Conservation (phyloP, 208 protist genomes). For the Perkinsela sp. region DNA sequence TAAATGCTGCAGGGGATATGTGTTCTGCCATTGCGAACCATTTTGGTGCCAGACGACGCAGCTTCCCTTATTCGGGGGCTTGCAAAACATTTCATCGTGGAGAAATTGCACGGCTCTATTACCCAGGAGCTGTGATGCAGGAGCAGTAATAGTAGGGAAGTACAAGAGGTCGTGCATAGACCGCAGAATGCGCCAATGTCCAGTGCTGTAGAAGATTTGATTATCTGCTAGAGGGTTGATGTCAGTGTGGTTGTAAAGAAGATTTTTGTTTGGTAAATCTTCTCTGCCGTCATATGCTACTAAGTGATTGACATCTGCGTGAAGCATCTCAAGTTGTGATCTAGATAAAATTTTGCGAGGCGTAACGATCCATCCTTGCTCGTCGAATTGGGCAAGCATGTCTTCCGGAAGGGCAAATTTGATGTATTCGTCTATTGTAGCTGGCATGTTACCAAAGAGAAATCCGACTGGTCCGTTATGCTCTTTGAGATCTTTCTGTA, state of each 20-base stretch:
- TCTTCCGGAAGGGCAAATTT: constrained; percentile 32
- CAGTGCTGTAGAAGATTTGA: constrained; percentile 47
- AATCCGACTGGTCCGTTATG: constrained; percentile 37
- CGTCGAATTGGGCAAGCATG: constrained; percentile 25
- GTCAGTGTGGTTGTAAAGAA: constrained; percentile 44
- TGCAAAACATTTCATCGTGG: constrained; percentile 54
- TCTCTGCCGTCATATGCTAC: constrained; percentile 35
- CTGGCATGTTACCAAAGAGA: constrained; percentile 36
- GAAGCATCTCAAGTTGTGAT: constrained; percentile 34
- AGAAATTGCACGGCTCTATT: constrained; percentile 38
- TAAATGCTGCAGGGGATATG: constrained; percentile 25
- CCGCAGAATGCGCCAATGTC: constrained; percentile 40
- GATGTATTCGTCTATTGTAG: constrained; percentile 35
- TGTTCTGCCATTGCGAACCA: constrained; percentile 42
- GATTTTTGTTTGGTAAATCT: constrained; percentile 36
- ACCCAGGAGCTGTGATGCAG: constrained; percentile 33
- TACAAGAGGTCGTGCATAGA: constrained; percentile 55
- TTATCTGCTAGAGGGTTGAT: constrained; percentile 16
- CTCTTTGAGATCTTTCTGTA: constrained; percentile 45
- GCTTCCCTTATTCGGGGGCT: constrained; percentile 23
- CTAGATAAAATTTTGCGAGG: constrained; percentile 20
- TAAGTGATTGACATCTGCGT: constrained; percentile 36
- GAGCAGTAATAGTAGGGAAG: constrained; percentile 32
- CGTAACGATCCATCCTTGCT: constrained; percentile 38
- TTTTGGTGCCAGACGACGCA: constrained; percentile 52